Evolutionary conservation across 2,329 filamentous ascomycete species (phyloP), one percentile per base, ranked within the genome.

Genomic region (Xylaria sp.): DNA sequence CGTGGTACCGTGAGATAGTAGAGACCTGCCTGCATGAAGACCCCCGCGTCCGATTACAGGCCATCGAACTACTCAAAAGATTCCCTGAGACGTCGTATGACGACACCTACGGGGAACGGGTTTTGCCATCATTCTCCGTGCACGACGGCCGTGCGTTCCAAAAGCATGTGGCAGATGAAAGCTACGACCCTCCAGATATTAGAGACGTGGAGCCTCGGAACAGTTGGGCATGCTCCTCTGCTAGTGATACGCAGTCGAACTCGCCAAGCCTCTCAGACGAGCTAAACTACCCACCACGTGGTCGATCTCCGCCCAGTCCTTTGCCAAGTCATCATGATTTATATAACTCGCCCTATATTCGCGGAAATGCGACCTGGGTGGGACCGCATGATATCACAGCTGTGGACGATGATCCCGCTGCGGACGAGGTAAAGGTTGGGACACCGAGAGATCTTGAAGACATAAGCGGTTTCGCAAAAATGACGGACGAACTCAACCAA

Each of bases 1-100:
- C 86, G 13, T 98, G 94, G 86, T 98, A 93, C 80, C 88, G 89
- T 69, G 85, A 88, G 18, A 85, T 97, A 58, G 90, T 97, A 46
- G 87, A 90, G 63, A 89, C 89, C 18, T 98, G 95, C 78, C 84
- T 98, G 61, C 91, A 88, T 72, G 86, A 91, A 34, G 86, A 90
- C 68, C 95, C 96, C 7, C 89, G 92, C 66, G 83, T 89, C 64
- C 89, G 96, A 60, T 83, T 89, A 12, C 90, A 93, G 60, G 95
- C 96, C 3, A 89, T 89, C 58, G 86, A 90, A 32, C 85, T 98
- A 15, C 83, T 97, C 15, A 79, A 81, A 0, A 83, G 90, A 73
- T 96, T 97, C 70, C 93, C 93, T 8, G 74, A 80, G 13, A 69
- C 55, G 0, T 44, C 70, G 25, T 71, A 76, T 32, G 77, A 77